These are phyloP conservation scores for Camelina neglecta DNA, from an alignment of 345 rosid species.

Conservation along the genomic window DNA sequence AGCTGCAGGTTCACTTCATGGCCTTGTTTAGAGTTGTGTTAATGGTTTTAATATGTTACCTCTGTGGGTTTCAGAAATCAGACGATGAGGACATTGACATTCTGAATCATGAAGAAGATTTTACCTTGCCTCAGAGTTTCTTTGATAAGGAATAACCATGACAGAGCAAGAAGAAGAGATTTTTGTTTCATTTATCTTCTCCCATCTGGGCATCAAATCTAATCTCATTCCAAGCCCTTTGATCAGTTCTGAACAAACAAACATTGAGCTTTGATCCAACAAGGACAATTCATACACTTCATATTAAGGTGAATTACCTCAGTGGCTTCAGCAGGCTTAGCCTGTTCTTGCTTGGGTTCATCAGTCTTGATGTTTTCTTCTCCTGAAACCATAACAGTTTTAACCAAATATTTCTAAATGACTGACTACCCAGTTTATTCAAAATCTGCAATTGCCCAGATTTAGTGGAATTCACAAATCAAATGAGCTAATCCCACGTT, in stretches of 20 bases:
- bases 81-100: slow-evolving; percentile 88
- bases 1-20: background rate
- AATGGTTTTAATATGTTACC: background rate
- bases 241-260: slow-evolving; percentile 36
- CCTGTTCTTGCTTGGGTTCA: slow-evolving; percentile 62
- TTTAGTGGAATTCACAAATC: background rate
- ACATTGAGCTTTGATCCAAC: background rate
- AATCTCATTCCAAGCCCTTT: slow-evolving; percentile 32
- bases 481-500: background rate
- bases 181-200: slow-evolving; percentile 9
- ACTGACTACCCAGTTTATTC: too few relatives aligned
- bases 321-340: slow-evolving; percentile 58
- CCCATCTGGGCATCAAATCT: slow-evolving; percentile 24
- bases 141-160: slow-evolving; percentile 78
- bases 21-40: background rate
- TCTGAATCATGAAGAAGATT: slow-evolving; percentile 87
- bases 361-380: slow-evolving; percentile 78
- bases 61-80: slow-evolving; percentile 61
- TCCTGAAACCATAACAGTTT: slow-evolving; percentile 50
- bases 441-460: background rate
- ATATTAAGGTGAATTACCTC: slow-evolving; percentile 49
- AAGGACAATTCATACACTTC: background rate
- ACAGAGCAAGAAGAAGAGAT: slow-evolving; percentile 6
- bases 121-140: slow-evolving; percentile 79
- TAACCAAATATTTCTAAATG: too few relatives aligned